Evolutionary conservation across 1,139 yeast genomes (phyloP).

Genomic region (Scheffersomyces cryptocercus): DNA sequence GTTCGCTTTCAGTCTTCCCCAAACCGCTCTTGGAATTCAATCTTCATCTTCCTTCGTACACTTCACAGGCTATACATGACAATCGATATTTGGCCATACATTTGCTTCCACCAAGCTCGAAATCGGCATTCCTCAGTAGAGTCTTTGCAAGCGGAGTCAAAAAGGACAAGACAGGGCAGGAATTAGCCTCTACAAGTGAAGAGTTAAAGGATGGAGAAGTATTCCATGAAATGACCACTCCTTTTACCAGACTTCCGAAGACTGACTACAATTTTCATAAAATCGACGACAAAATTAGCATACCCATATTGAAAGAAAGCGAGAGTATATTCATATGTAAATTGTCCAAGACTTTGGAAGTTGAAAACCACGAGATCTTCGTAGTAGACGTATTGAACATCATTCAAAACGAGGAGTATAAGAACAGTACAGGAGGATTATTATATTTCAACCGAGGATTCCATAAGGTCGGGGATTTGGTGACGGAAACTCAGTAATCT

Average conservation of each 20-base stretch:
- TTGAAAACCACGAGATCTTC: conserved; percentile 89
- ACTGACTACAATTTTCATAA: conserved; percentile 28
- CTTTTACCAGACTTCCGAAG: conserved; percentile 38
- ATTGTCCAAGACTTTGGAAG: conserved; percentile 51
- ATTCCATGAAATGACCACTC: conserved; percentile 51
- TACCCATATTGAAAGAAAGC: conserved; percentile 63
- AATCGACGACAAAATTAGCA: conserved; percentile 21
- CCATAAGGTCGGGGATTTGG: conserved; percentile 50
- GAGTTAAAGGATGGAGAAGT: conserved; percentile 36
- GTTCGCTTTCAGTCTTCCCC: conserved; percentile 75
- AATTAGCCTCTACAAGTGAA: conserved; percentile 14
- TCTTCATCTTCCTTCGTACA: conserved; percentile 77
- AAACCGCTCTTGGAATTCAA: conserved; percentile 77
- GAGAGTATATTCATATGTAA: conserved; percentile 68
- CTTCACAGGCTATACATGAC: conserved; percentile 63
- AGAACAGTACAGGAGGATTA: conserved; percentile 52
- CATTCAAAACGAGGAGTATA: conserved; percentile 30
- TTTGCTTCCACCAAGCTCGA: conserved; percentile 58
- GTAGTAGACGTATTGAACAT: conserved; percentile 68
- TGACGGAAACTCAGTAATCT: neutral
- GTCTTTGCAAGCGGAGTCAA: conserved; percentile 62
- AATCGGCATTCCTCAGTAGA: conserved; percentile 55
- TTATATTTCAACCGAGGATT: conserved; percentile 65
- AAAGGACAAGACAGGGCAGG: conserved; percentile 13
- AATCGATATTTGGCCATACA: conserved; percentile 68